A percentile compares a stretch with the other conserved stretches of the same genome.
Evolutionary conservation across 805 yeast species (phyloP).

Genomic region (Ogataea corticis): DNA sequence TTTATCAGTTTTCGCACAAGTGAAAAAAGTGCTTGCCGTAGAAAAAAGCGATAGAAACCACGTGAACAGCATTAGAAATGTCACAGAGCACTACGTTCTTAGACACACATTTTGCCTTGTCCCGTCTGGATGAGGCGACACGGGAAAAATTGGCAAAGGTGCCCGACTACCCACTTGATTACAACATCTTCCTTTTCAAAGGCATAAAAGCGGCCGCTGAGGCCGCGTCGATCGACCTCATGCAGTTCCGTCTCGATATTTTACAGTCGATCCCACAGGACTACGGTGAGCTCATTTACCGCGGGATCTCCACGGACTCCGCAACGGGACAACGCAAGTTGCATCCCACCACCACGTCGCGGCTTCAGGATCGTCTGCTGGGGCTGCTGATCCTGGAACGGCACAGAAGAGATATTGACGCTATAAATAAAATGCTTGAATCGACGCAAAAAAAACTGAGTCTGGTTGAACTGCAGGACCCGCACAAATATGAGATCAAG

Average conservation of each 20-base stretch:
- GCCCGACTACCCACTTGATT: slow-evolving; percentile 40
- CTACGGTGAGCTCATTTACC: slow-evolving; percentile 22
- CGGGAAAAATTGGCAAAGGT: slow-evolving; percentile 23
- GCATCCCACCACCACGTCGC: slow-evolving; percentile 33
- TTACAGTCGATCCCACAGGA: slow-evolving; percentile 26
- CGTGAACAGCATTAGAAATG: not conserved
- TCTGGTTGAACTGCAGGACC: slow-evolving; percentile 29
- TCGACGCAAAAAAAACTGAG: slow-evolving; percentile 16
- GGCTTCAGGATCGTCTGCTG: slow-evolving; percentile 36
- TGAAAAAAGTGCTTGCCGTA: too few relatives aligned
- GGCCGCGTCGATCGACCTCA: slow-evolving; percentile 21
- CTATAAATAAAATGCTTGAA: slow-evolving; percentile 26
- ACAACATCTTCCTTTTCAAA: slow-evolving; percentile 37
- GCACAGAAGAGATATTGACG: slow-evolving; percentile 35
- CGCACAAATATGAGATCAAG: slow-evolving; percentile 35
- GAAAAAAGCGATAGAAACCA: too few relatives aligned
- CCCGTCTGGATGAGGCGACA: slow-evolving; percentile 15
- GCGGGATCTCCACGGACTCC: slow-evolving; percentile 20
- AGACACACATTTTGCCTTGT: slow-evolving; percentile 12
- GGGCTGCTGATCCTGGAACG: slow-evolving; percentile 36
- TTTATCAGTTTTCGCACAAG: not conserved
- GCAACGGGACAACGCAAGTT: slow-evolving; percentile 14
- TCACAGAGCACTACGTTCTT: slow-evolving; percentile 11
- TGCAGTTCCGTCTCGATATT: slow-evolving; percentile 24
- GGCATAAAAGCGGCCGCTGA: slow-evolving; percentile 31